phyloP scores from a whole-genome alignment of 352 stramenopile genomes.

The Pythium pyrilobum region DNA sequence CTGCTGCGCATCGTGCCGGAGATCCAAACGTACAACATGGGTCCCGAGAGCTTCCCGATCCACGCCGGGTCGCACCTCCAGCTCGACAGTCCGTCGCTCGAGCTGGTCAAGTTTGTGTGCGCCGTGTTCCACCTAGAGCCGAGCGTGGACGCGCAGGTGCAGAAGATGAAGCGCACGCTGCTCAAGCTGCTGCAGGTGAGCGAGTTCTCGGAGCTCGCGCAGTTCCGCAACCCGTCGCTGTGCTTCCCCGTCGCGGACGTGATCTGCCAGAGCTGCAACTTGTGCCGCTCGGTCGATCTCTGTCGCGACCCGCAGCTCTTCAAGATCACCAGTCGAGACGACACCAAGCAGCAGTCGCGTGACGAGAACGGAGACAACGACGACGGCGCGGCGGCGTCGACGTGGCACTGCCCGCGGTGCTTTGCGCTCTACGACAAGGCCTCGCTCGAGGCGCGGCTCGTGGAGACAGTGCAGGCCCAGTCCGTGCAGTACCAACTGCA shows the following conservation, averaged over 20 bases:
- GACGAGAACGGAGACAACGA: constrained; percentile 23
- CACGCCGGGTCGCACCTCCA: constrained; percentile 81
- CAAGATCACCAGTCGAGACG: constrained; percentile 45
- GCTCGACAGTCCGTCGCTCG: constrained; percentile 88
- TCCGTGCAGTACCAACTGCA: constrained; percentile 93
- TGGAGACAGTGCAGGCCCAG: constrained; percentile 85
- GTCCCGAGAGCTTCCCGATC: constrained; percentile 66
- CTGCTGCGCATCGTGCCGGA: constrained; percentile 71
- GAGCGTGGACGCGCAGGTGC: constrained; percentile 86
- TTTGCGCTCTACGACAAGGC: constrained; percentile 87
- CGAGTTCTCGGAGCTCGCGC: constrained; percentile 71
- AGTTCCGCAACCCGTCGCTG: constrained; percentile 93
- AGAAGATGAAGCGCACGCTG: constrained; percentile 89
- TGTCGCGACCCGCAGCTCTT: constrained; percentile 92
- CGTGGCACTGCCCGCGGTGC: constrained; percentile 93
- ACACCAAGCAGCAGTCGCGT: constrained; percentile 19
- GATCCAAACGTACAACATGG: constrained; percentile 67
- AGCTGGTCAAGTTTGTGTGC: constrained; percentile 96
- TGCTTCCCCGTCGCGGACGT: constrained; percentile 96
- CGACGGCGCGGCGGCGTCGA: constrained; percentile 7
- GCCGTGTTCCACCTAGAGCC: constrained; percentile 92
- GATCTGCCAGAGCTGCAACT: constrained; percentile 95
- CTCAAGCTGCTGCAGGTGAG: constrained; percentile 78
- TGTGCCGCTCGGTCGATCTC: constrained; percentile 95
- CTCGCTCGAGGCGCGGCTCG: constrained; percentile 88